A percentile compares a stretch with the other conserved stretches of the same genome.
Conservation (phyloP, 1,284 basidiomycete genomes). For the Coniferiporia sulphurascens region DNA sequence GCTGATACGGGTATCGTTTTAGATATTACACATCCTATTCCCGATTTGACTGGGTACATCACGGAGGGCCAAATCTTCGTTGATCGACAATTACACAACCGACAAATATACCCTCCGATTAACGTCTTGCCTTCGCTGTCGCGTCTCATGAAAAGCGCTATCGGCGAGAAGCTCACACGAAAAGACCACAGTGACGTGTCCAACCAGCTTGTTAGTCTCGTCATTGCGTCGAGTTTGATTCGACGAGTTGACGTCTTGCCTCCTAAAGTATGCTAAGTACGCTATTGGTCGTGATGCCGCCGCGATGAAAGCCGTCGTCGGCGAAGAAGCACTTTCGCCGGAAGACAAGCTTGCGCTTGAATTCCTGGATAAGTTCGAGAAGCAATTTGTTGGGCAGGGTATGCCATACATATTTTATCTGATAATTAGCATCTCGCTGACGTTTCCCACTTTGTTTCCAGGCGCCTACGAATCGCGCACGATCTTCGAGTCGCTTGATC, state of each 20-base stretch:
- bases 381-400: slow-evolving; percentile 94
- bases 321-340: slow-evolving; percentile 91
- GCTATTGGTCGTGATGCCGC: slow-evolving; percentile 97
- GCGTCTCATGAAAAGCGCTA: slow-evolving; percentile 99
- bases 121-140: slow-evolving; percentile 98
- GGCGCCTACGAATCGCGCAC: slow-evolving; percentile 94
- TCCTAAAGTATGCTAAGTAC: slow-evolving; percentile 85
- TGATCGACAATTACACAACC: slow-evolving; percentile 90
- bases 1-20: slow-evolving; percentile 19
- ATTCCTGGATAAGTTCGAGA: slow-evolving; percentile 93
- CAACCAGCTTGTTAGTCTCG: slow-evolving; percentile 77
- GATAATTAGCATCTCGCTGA: neutral
- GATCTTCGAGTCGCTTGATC: slow-evolving; percentile 96
- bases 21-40: slow-evolving; percentile 99
- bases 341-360: slow-evolving; percentile 94
- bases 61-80: slow-evolving; percentile 99
- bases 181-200: slow-evolving; percentile 99
- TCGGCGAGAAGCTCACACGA: slow-evolving; percentile 95
- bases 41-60: slow-evolving; percentile 99
- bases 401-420: slow-evolving; percentile 22
- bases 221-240: neutral
- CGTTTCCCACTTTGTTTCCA: slow-evolving; percentile 26
- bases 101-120: slow-evolving; percentile 99
- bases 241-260: neutral
- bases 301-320: slow-evolving; percentile 99